Evolutionary conservation across 2,329 filamentous ascomycete genomes (phyloP), one percentile per base, ranked within the genome.

Genomic region (Hypoxylon sp.): DNA sequence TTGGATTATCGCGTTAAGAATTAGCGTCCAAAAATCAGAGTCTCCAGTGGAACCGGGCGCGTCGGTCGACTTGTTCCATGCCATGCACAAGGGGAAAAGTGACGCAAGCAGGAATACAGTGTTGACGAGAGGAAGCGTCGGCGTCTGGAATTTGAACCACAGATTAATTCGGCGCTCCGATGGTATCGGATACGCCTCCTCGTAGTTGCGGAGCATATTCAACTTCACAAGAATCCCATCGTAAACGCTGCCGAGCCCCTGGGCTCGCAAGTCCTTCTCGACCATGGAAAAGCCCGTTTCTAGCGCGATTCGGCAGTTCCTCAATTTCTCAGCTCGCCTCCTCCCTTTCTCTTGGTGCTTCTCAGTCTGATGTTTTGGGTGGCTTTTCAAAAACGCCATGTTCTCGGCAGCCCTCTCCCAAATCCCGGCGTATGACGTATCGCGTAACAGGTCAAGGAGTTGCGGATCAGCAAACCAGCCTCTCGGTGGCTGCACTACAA

Each of bases 171-270:
- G 5, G 26, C 3, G 17, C 14, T 48, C 31, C 5, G 39, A 42
- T 1, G 52, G 29, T 31, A 67, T 22, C 3, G 67, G 67, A n/a
- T 70, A 70, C 11, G 58, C 64, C 31, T 70, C 55, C 31, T 70
- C 67, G 31, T 62, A 70, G 31, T 57, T 59, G 24, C 42, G 19
- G 17, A 70, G 67, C 64, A 60, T 59, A 1, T 50, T 48, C 31
- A 57, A 48, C 48, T 67, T 70, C 3, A 24, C 29, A 14, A 50
- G 35, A 10, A 70, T 63, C 6, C 59, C 53, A 1, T 59, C 58
- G 39, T 57, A 63, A 9, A 46, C 37, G 42, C 39, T 11, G 5
- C 33, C 44, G 17, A 33, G 26, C 11, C 57, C 60, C 6, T 42
- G 51, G 9, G 17, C n/a, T 42, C 48, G 48, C 33, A 70, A 46